phyloP scores from a whole-genome alignment of 257 asterid genomes.

The Rubia yunnanensis region DNA sequence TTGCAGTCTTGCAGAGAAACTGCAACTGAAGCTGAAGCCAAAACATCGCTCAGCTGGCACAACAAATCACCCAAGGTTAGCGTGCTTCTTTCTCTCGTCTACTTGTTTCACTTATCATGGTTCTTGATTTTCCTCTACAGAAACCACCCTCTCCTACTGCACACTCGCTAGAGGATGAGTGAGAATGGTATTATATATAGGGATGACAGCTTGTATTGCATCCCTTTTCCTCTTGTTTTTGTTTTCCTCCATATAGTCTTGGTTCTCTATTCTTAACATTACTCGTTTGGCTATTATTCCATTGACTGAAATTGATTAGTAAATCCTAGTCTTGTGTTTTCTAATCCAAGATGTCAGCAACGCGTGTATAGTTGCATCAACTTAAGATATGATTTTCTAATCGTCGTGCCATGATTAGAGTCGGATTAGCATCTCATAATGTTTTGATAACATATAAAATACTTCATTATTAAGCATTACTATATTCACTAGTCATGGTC shows the following conservation, averaged over 20 bases:
- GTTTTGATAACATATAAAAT: not conserved
- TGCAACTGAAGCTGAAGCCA: not conserved
- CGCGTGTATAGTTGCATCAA: constrained; percentile 2
- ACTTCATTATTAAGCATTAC: not conserved
- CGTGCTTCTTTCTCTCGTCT: not conserved
- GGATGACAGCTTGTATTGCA: not conserved
- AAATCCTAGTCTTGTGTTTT: not conserved
- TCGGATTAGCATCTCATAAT: constrained; percentile 3
- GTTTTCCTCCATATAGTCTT: not conserved
- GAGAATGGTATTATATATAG: constrained; percentile 5
- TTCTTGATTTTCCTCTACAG: not conserved
- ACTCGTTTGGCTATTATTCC: constrained; percentile 16
- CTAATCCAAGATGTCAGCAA: constrained; percentile 8
- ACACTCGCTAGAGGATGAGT: not conserved
- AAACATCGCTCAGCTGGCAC: not conserved
- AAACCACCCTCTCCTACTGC: not conserved
- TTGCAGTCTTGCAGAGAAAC: too few species aligned
- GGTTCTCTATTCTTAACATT: constrained; percentile 11
- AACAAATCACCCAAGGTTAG: not conserved
- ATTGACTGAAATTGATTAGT: constrained; percentile 11
- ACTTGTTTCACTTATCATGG: not conserved
- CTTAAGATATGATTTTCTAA: constrained; percentile 7
- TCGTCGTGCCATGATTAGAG: constrained; percentile 7
- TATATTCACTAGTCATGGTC: not conserved
- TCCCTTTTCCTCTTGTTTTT: not conserved